Evolutionary conservation across 2,329 filamentous ascomycete species (phyloP).

Genomic region (Exophiala bonariae): DNA sequence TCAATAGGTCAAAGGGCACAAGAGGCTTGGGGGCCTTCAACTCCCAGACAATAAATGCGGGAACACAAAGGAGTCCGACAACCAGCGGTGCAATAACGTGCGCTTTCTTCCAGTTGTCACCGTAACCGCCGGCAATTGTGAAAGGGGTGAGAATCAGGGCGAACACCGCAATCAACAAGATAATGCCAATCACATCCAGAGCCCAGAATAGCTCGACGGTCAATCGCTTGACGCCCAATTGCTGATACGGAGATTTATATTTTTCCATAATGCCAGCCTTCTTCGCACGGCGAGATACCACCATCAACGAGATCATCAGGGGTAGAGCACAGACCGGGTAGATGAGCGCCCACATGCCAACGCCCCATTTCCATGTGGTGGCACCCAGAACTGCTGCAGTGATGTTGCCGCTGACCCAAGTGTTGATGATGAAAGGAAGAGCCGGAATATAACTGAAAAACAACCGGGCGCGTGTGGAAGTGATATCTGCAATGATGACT

Average conservation of each 20-base stretch:
- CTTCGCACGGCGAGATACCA: conserved; percentile 55
- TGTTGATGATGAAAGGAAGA: conserved; percentile 61
- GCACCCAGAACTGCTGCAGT: conserved; percentile 49
- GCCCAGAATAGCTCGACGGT: conserved; percentile 54
- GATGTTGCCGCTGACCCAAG: conserved; percentile 63
- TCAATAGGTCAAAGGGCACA: conserved; percentile 61
- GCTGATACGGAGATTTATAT: conserved; percentile 46
- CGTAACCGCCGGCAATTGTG: conserved; percentile 55
- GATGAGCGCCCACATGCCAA: conserved; percentile 65
- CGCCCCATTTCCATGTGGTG: conserved; percentile 62
- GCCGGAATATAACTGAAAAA: conserved; percentile 67
- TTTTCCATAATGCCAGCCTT: conserved; percentile 49
- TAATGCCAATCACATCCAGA: conserved; percentile 54
- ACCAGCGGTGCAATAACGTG: conserved; percentile 54
- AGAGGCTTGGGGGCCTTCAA: conserved; percentile 49
- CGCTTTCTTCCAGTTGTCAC: conserved; percentile 51
- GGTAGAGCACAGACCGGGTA: conserved; percentile 59
- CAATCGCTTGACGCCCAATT: conserved; percentile 40
- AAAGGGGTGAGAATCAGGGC: conserved; percentile 57
- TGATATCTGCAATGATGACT: conserved; percentile 64
- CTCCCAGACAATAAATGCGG: conserved; percentile 58
- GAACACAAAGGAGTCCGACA: conserved; percentile 51
- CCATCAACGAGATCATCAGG: conserved; percentile 52
- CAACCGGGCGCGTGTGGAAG: conserved; percentile 62
- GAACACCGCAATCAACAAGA: conserved; percentile 54